Base-by-base conservation (phyloP, 2,329 filamentous ascomycete genomes). In the Ceratocystis eucalypticola region DNA sequence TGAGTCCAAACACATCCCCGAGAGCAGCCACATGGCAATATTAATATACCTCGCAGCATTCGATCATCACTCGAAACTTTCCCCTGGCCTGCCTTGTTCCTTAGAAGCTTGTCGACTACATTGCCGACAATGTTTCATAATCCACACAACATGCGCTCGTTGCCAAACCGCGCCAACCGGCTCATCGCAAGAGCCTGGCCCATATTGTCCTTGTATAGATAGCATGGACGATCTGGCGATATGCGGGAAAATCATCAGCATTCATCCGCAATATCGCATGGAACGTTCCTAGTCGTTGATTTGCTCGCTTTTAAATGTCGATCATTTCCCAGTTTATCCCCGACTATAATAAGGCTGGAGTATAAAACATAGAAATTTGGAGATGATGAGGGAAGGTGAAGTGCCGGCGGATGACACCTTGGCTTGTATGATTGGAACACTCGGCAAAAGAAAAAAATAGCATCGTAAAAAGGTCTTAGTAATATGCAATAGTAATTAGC, bases 351-450 rank as follows among this genome's bases (percentile, higher is more conserved):
- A 59, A 20, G 28, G 28, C 30, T 37, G 28, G 7, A 17, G 55
- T 20, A 59, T 37, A 20, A 33, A 17, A n/a, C 12, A 59, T 33
- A n/a, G 55, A 25, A 15, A 59, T 59, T 57, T 37, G 28, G 55
- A 59, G 55, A 59, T 59, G n/a, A 4, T 3, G 48, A 8, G 17
- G 55, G 28, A n/a, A n/a, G 28, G 25, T 20, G 55, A 8, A 22
- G 55, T 59, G 28, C 55, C 55, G 28, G 55, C 55, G 55, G 28
- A 59, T 59, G 55, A n/a, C 17, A 59, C 55, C 28, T 59, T 59
- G 28, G 30, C 30, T 30, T 55, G 44, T n/a, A n/a, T n/a, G 45
- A 10, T 12, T 20, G 46, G 12, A 50, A 50, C 8, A 53, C 4
- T 41, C 10, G 46, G 46, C n/a, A 48, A 48, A n/a, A 48, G 37